Percentiles rank a stretch among this genome's conserved stretches.
These are phyloP conservation scores for Chlorella vulgaris DNA, from an alignment of 139 green algal genomes.

Conservation along the genomic window DNA sequence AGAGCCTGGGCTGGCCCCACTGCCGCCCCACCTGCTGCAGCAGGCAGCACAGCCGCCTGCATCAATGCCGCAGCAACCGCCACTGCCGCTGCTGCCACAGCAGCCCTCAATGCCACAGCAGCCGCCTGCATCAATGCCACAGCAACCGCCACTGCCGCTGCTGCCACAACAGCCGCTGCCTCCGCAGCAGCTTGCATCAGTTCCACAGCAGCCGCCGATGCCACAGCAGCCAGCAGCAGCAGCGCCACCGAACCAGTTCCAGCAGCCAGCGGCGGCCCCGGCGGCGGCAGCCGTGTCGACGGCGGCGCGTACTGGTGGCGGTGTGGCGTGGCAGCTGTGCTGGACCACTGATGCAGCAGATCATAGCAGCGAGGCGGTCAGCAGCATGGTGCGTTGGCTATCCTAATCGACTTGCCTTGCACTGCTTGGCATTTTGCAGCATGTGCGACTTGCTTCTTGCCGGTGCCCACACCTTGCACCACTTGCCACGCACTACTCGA, in stretches of 20 bases:
- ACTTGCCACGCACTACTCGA: too few relatives aligned
- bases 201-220: background rate
- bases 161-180: background rate
- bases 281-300: background rate
- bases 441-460: background rate
- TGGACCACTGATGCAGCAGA: conserved; percentile 29
- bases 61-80: too few relatives aligned
- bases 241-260: background rate
- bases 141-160: background rate
- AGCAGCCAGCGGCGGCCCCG: background rate
- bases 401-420: too few relatives aligned
- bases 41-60: background rate
- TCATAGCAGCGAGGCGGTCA: conserved; percentile 6
- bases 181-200: background rate
- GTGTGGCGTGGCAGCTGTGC: conserved; percentile 22
- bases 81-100: background rate
- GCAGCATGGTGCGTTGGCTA: conserved; percentile 8
- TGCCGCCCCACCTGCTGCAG: background rate
- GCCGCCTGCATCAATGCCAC: background rate
- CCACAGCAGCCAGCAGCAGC: background rate
- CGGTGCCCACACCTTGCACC: too few relatives aligned
- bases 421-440: too few relatives aligned
- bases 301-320: background rate
- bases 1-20: too few relatives aligned
- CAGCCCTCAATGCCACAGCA: background rate